Percentiles rank a stretch among this genome's conserved stretches.
Conservation (phyloP, 495 filamentous ascomycete genomes). For the Pyronema omphalodes region DNA sequence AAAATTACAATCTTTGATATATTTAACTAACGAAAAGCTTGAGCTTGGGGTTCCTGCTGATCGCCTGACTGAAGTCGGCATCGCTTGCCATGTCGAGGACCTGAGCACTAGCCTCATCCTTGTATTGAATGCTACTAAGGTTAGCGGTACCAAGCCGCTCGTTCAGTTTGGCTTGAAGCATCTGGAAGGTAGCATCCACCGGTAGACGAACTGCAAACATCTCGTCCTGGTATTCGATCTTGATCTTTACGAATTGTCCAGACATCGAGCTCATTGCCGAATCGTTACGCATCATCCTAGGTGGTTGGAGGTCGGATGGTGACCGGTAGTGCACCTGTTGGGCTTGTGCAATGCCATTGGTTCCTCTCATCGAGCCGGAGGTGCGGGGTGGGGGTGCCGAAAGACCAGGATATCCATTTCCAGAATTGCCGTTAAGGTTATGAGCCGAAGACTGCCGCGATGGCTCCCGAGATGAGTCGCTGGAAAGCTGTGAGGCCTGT, state of each 20-base stretch:
- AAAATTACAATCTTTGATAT: neutral
- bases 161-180: slow-evolving; percentile 61
- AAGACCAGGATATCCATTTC: slow-evolving; percentile 32
- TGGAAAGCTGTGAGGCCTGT: slow-evolving; percentile 33
- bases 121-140: slow-evolving; percentile 53
- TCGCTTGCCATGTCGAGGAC: slow-evolving; percentile 57
- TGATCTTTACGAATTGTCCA: slow-evolving; percentile 58
- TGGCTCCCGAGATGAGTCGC: slow-evolving; percentile 31
- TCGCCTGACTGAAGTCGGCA: slow-evolving; percentile 58
- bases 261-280: slow-evolving; percentile 43
- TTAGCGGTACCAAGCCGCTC: slow-evolving; percentile 37
- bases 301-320: slow-evolving; percentile 25
- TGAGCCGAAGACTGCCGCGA: slow-evolving; percentile 60
- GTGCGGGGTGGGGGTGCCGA: slow-evolving; percentile 40
- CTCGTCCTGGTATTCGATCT: slow-evolving; percentile 81
- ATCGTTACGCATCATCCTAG: slow-evolving; percentile 45
- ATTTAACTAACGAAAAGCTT: slow-evolving; percentile 51
- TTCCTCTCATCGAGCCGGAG: slow-evolving; percentile 39
- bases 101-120: slow-evolving; percentile 63
- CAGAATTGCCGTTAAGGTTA: slow-evolving; percentile 40
- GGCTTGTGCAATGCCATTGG: slow-evolving; percentile 28
- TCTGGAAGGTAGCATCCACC: slow-evolving; percentile 53
- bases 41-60: slow-evolving; percentile 71
- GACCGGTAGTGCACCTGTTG: slow-evolving; percentile 28
- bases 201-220: slow-evolving; percentile 81